Percentiles rank a stretch among this genome's conserved stretches.
Conservation (phyloP, 202 grass and related monocot species). For the Elaeis oleifera region DNA sequence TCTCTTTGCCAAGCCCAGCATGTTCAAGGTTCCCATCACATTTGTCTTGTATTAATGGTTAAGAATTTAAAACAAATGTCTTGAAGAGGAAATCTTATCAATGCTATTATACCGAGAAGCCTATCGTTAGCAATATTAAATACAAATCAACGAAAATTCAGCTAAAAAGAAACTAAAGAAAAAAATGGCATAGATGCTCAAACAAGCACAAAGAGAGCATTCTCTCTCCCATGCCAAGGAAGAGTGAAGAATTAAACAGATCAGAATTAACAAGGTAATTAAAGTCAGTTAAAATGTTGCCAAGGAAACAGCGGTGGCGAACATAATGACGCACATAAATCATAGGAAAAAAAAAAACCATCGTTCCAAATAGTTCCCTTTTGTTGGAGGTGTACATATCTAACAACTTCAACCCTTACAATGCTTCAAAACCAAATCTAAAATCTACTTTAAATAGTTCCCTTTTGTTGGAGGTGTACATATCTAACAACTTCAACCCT, state of each 20-base stretch:
- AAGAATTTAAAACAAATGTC: conserved; percentile 30
- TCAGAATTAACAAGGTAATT: no score
- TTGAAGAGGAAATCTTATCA: neutral
- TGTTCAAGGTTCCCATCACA: conserved; percentile 97
- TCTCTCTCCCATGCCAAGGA: no score
- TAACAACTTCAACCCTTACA: neutral
- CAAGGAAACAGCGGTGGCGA: no score
- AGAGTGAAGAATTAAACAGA: no score
- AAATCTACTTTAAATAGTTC: neutral
- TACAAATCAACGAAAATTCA: no score
- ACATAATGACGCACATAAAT: no score
- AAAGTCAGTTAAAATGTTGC: no score
- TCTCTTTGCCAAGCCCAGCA: conserved; percentile 94
- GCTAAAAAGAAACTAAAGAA: neutral
- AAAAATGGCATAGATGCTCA: neutral
- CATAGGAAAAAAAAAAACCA: no score
- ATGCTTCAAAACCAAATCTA: neutral
- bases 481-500: neutral
- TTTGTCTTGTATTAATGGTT: conserved; percentile 80
- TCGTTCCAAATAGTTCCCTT: no score
- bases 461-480: no score
- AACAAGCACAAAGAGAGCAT: conserved; percentile 4
- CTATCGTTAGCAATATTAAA: no score
- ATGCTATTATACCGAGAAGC: neutral
- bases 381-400: no score